Percentiles rank a stretch among this genome's conserved stretches.
Evolutionary conservation across 1,284 basidiomycete species (phyloP).

Genomic region (Lignosus rhinocerotis): DNA sequence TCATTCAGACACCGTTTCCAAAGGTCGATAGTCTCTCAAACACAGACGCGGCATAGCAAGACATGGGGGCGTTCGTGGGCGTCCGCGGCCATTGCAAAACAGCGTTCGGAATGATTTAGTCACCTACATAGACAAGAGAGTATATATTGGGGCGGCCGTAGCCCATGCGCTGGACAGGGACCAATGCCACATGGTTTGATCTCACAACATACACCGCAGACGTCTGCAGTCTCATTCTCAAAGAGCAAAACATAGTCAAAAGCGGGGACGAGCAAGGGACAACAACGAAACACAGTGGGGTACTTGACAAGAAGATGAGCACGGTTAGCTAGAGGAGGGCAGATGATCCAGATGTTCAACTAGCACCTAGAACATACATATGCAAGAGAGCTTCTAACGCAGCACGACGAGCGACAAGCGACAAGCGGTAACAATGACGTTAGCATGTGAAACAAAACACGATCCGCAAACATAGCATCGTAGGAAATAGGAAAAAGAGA

Average conservation of each 20-base stretch:
- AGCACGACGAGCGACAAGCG: neutral
- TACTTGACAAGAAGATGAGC: neutral
- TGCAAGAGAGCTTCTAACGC: neutral
- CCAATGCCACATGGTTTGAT: neutral
- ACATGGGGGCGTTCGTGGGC: neutral
- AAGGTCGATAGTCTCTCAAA: neutral
- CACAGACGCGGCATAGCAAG: neutral
- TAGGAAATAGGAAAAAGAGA: neutral
- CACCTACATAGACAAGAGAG: neutral
- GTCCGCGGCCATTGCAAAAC: neutral
- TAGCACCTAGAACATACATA: neutral
- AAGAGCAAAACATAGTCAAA: constrained; percentile 5
- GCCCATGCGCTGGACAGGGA: neutral
- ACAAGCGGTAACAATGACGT: neutral
- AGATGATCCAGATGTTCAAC: neutral
- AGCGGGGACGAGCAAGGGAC: neutral
- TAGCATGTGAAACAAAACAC: neutral
- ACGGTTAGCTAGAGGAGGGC: neutral
- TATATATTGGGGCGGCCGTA: neutral
- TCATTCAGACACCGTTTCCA: neutral
- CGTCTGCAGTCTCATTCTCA: constrained; percentile 3
- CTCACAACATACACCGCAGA: neutral
- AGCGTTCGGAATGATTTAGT: neutral
- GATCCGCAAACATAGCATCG: neutral
- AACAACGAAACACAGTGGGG: neutral